Conservation (phyloP, 176 grass and related monocot genomes). For the Cenchrus purpureus region DNA sequence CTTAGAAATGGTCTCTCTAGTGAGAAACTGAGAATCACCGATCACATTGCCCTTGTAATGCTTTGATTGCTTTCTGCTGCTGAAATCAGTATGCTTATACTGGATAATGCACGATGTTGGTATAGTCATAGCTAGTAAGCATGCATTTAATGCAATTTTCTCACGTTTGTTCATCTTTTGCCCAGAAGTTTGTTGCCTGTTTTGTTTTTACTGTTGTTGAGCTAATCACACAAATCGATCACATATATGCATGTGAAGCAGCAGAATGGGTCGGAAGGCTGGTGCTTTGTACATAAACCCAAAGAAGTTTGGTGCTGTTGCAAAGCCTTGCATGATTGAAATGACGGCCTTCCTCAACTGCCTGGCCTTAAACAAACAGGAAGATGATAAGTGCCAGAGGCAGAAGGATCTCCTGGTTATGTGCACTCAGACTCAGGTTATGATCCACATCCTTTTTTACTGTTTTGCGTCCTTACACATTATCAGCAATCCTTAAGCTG, state of each 20-base stretch:
- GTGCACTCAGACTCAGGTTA: conserved; percentile 68
- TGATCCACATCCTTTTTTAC: not conserved
- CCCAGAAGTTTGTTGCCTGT: not conserved
- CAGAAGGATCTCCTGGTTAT: conserved; percentile 72
- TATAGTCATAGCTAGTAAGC: not conserved
- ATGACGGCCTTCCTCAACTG: conserved; percentile 86
- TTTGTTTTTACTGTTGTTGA: not conserved
- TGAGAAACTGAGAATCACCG: not conserved
- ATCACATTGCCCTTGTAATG: not conserved
- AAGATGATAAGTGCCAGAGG: conserved; percentile 68
- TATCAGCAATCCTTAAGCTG: not conserved
- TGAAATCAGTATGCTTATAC: not conserved
- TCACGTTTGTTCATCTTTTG: not conserved
- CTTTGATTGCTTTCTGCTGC: not conserved
- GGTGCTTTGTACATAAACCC: conserved; percentile 87
- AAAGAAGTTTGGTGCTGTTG: conserved; percentile 72
- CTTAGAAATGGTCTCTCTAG: not conserved
- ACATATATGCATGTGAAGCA: conserved; percentile 8
- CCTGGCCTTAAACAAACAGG: conserved; percentile 87
- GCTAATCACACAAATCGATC: not conserved
- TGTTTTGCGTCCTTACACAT: conserved; percentile 5
- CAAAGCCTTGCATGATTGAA: conserved; percentile 76
- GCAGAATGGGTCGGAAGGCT: conserved; percentile 82
- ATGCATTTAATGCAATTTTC: not conserved
- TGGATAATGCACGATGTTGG: not conserved